Percentiles rank a stretch among this genome's conserved stretches.
Conservation (phyloP, 2,329 filamentous ascomycete genomes). For the Coniella vitis region DNA sequence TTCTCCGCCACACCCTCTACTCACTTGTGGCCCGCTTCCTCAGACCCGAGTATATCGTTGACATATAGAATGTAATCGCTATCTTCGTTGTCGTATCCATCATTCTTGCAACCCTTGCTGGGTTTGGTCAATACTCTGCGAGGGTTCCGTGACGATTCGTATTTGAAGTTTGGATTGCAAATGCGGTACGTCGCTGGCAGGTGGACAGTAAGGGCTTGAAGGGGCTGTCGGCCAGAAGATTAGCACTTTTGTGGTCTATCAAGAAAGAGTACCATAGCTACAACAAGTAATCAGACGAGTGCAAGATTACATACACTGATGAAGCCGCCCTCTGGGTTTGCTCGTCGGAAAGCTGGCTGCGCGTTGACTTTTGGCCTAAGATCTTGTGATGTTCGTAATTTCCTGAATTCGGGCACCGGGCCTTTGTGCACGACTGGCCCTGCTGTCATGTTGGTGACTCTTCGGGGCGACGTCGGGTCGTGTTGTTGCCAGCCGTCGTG, state of each 20-base stretch:
- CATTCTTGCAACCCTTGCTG: slow-evolving; percentile 97
- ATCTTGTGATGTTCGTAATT: slow-evolving; percentile 65
- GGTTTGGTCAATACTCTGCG: slow-evolving; percentile 94
- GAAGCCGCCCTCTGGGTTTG: slow-evolving; percentile 94
- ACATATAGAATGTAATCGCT: slow-evolving; percentile 99
- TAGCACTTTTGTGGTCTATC: not conserved
- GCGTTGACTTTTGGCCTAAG: slow-evolving; percentile 75
- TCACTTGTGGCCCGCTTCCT: slow-evolving; percentile 96
- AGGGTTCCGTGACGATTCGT: slow-evolving; percentile 94
- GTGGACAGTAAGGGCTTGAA: slow-evolving; percentile 91
- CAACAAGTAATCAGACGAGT: not conserved
- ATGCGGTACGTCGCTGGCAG: slow-evolving; percentile 94
- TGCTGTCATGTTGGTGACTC: slow-evolving; percentile 40
- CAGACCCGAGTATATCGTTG: slow-evolving; percentile 95
- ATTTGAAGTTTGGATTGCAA: slow-evolving; percentile 97
- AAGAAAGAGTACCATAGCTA: slow-evolving; percentile 5
- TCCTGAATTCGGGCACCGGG: slow-evolving; percentile 81
- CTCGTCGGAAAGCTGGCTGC: slow-evolving; percentile 85
- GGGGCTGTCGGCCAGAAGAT: slow-evolving; percentile 50
- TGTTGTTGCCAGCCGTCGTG: slow-evolving; percentile 44
- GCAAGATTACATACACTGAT: slow-evolving; percentile 66
- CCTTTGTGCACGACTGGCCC: slow-evolving; percentile 46
- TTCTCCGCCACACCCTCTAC: slow-evolving; percentile 22
- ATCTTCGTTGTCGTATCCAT: slow-evolving; percentile 97
- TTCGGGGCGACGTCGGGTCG: slow-evolving; percentile 53